These are phyloP conservation scores for Pyrrhoderma noxium DNA, from an alignment of 1,284 basidiomycete species.

Conservation along the genomic window DNA sequence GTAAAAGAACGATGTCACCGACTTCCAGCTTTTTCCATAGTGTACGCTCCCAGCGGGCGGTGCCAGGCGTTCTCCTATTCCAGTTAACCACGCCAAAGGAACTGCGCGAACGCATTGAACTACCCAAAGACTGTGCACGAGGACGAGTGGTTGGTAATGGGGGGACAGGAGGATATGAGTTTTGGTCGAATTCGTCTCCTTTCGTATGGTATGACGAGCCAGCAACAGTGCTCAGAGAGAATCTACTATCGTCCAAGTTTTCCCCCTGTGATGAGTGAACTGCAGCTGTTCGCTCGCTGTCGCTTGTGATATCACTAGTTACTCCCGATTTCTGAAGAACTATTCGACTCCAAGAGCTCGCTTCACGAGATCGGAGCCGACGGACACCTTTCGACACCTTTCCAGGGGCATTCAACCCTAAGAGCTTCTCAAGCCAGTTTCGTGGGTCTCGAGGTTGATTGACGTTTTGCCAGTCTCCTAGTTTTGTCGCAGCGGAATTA, in stretches of 20 bases:
- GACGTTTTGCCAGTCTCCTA: slow-evolving; percentile 84
- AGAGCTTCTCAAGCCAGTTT: slow-evolving; percentile 63
- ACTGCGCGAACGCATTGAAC: not conserved
- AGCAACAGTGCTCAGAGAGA: too few species aligned
- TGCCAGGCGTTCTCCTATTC: slow-evolving; percentile 57
- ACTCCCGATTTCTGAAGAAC: slow-evolving; percentile 47
- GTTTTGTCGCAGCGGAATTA: slow-evolving; percentile 79
- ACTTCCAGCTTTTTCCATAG: slow-evolving; percentile 99
- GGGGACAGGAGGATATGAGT: slow-evolving; percentile 50
- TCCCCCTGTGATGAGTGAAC: slow-evolving; percentile 22
- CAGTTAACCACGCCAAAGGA: slow-evolving; percentile 72
- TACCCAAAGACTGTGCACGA: slow-evolving; percentile 1
- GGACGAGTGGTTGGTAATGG: slow-evolving; percentile 21
- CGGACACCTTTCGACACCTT: slow-evolving; percentile 80
- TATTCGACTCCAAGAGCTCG: slow-evolving; percentile 40
- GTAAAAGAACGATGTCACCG: slow-evolving; percentile 87
- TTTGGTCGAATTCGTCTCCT: slow-evolving; percentile 19
- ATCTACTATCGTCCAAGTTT: not conserved
- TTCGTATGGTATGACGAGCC: slow-evolving; percentile 20
- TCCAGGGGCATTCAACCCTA: slow-evolving; percentile 63
- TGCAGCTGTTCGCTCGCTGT: slow-evolving; percentile 27
- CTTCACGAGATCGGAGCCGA: slow-evolving; percentile 81
- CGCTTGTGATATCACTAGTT: slow-evolving; percentile 21
- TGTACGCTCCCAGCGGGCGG: slow-evolving; percentile 88
- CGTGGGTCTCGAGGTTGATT: slow-evolving; percentile 81